Conservation (phyloP, 140 eudicot genomes). For the Cichorium intybus region DNA sequence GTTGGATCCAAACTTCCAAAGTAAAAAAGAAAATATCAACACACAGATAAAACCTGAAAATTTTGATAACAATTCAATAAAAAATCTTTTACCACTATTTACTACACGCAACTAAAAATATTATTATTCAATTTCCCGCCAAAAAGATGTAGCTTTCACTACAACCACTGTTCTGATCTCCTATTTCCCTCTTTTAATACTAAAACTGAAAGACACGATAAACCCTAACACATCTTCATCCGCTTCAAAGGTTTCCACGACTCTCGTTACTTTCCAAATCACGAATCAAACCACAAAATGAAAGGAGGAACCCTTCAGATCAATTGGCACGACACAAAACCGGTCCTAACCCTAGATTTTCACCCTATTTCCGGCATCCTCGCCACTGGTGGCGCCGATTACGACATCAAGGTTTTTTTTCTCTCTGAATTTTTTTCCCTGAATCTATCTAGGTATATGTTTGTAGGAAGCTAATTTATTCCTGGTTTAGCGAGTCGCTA, state of each 20-base stretch:
- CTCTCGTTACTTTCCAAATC: background rate
- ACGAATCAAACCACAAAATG: slow-evolving; percentile 36
- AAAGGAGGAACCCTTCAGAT: slow-evolving; percentile 95
- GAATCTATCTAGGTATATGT: background rate
- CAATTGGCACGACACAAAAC: slow-evolving; percentile 93
- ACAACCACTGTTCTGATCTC: background rate
- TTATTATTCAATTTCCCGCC: slow-evolving; percentile 28
- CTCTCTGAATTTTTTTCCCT: background rate
- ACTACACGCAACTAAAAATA: background rate
- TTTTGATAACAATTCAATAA: background rate
- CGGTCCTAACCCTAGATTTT: slow-evolving; percentile 93
- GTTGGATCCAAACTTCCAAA: no score
- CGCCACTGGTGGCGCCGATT: slow-evolving; percentile 97
- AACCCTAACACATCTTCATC: slow-evolving; percentile 29
- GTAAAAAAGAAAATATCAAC: no score
- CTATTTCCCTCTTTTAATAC: slow-evolving; percentile 4
- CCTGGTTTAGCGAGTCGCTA: background rate
- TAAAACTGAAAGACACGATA: slow-evolving; percentile 4
- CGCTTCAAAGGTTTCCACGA: background rate
- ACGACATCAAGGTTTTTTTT: slow-evolving; percentile 73
- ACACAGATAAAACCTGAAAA: no score
- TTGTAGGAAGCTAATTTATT: slow-evolving; percentile 6
- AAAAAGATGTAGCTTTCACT: slow-evolving; percentile 11
- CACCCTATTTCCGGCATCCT: slow-evolving; percentile 71
- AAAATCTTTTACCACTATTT: background rate